Percentiles rank a stretch among this genome's conserved stretches.
Conservation (phyloP, 805 yeast genomes). For the Kuraishia ogatae region DNA sequence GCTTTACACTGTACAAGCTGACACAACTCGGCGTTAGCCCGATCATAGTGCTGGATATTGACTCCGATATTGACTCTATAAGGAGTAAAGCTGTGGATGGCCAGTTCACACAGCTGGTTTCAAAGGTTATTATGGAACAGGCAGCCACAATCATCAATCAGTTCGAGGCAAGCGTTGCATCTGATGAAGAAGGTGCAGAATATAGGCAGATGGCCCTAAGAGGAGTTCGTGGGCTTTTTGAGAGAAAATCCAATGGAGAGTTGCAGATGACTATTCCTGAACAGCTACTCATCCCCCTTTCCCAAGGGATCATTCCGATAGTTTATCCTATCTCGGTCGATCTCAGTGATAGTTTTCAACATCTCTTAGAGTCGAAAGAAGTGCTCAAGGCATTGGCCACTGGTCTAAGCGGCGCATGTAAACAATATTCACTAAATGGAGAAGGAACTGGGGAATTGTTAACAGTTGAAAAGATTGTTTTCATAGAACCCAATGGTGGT, state of each 20-base stretch:
- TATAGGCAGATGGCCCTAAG: conserved; percentile 15
- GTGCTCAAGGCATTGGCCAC: conserved; percentile 29
- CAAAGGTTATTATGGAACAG: conserved; percentile 14
- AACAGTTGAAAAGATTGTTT: conserved; percentile 75
- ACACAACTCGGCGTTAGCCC: conserved; percentile 67
- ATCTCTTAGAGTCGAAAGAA: conserved; percentile 28
- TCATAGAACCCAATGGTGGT: conserved; percentile 81
- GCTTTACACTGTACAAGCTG: conserved; percentile 47
- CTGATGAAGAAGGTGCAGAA: background rate
- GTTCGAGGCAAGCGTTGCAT: conserved; percentile 7
- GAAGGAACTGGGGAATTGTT: conserved; percentile 13
- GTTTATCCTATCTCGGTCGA: conserved; percentile 50
- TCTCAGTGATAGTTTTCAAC: conserved; percentile 18
- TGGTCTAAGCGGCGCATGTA: conserved; percentile 13
- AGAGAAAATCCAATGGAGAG: conserved; percentile 10
- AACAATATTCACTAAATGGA: conserved; percentile 1
- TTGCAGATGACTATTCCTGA: conserved; percentile 24
- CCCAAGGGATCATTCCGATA: conserved; percentile 44
- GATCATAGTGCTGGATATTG: conserved; percentile 48
- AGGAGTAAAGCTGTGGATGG: background rate
- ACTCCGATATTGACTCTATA: background rate
- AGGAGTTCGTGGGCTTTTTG: conserved; percentile 28
- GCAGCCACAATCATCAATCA: conserved; percentile 12
- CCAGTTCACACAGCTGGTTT: conserved; percentile 1
- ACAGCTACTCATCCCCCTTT: conserved; percentile 30